phyloP scores from a whole-genome alignment of 805 yeast genomes.

The Candida orba region DNA sequence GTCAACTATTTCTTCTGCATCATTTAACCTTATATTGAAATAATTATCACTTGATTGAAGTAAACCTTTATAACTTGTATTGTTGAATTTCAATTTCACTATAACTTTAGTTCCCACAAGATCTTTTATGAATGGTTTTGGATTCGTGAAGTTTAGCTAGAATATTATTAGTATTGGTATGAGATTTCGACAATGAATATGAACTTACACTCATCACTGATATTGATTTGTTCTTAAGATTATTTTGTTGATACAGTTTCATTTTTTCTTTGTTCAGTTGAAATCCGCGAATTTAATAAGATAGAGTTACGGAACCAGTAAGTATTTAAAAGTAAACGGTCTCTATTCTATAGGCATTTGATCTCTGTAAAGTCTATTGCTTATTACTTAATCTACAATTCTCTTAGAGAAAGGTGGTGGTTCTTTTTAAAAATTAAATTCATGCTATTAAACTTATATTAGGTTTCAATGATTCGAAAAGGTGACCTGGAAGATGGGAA shows the following conservation, averaged over 20 bases:
- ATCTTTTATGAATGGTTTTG: constrained; percentile 82
- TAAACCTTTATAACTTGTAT: constrained; percentile 77
- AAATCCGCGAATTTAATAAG: neutral
- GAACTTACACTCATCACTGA: neutral
- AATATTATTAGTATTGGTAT: constrained; percentile 1
- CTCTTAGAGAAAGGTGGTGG: no score
- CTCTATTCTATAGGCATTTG: no score
- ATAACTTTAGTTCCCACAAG: constrained; percentile 63
- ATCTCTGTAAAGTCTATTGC: no score
- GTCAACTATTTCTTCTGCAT: constrained; percentile 46
- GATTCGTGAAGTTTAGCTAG: constrained; percentile 58
- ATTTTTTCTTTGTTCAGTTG: neutral
- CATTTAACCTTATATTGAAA: constrained; percentile 77
- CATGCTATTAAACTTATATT: no score
- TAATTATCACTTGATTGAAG: constrained; percentile 81
- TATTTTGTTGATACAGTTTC: neutral
- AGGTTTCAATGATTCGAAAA: no score
- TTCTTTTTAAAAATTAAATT: no score
- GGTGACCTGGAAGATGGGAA: no score
- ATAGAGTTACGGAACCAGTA: no score
- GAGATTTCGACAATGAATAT: neutral
- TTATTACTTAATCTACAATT: no score
- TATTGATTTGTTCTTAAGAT: neutral
- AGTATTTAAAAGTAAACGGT: no score
- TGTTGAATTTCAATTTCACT: constrained; percentile 85